phyloP scores from a whole-genome alignment of 352 stramenopile species.

The Globisporangium orthogonon region DNA sequence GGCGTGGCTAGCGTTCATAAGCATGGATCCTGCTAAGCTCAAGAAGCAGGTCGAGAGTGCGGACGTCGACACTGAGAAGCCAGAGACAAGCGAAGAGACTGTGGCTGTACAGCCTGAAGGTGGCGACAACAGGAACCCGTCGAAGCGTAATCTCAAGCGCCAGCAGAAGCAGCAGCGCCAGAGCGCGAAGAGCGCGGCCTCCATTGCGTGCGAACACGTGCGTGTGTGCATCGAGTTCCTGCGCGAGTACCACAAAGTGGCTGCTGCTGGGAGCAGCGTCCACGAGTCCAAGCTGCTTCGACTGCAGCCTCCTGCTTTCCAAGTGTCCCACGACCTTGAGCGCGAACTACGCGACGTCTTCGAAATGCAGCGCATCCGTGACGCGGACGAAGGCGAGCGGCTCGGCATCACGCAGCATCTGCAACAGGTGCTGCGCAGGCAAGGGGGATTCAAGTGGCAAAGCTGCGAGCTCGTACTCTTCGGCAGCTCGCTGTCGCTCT shows the following conservation, averaged over 20 bases:
- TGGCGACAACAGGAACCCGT: not conserved
- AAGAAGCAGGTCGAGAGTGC: constrained; percentile 12
- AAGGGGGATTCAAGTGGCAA: constrained; percentile 43
- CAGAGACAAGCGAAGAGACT: not conserved
- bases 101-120: not conserved
- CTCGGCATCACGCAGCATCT: constrained; percentile 33
- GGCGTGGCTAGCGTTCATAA: constrained; percentile 37
- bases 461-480: constrained; percentile 53
- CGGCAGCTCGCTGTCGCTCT: constrained; percentile 74
- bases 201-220: constrained; percentile 30
- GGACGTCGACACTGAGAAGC: not conserved
- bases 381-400: constrained; percentile 36
- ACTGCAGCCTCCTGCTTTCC: not conserved
- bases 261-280: not conserved
- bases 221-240: constrained; percentile 50
- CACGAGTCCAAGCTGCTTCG: not conserved
- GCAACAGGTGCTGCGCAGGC: constrained; percentile 27
- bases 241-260: constrained; percentile 11
- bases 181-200: not conserved
- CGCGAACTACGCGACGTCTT: constrained; percentile 35
- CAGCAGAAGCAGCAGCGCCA: constrained; percentile 12
- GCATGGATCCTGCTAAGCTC: not conserved
- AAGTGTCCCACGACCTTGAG: constrained; percentile 6
- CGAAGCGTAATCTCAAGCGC: constrained; percentile 19
- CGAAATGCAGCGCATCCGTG: constrained; percentile 33